Percentiles rank a stretch among this genome's conserved stretches.
Evolutionary conservation across 495 filamentous ascomycete genomes (phyloP).

Genomic region (Darksidea phi): DNA sequence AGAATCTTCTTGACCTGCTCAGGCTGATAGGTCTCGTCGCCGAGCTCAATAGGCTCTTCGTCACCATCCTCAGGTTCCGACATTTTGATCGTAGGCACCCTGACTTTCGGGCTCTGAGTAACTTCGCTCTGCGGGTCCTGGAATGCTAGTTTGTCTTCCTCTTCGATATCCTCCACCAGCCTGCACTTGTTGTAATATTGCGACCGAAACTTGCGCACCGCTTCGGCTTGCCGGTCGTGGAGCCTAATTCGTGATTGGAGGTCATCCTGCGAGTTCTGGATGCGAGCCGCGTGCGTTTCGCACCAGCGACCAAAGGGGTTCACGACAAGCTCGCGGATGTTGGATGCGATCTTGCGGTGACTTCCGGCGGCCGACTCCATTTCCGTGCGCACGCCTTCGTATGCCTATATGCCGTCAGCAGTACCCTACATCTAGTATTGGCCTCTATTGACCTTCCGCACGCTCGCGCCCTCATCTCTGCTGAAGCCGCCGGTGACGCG

Average conservation of each 20-base stretch:
- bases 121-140: conserved; percentile 65
- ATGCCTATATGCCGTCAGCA: conserved; percentile 63
- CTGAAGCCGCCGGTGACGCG: conserved; percentile 79
- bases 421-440: neutral
- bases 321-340: conserved; percentile 93
- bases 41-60: conserved; percentile 85
- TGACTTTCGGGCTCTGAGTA: conserved; percentile 63
- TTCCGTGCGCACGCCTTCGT: conserved; percentile 89
- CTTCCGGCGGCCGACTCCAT: conserved; percentile 90
- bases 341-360: conserved; percentile 91
- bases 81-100: conserved; percentile 49
- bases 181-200: conserved; percentile 99
- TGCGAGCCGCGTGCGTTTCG: conserved; percentile 84
- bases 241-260: conserved; percentile 84
- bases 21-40: conserved; percentile 77
- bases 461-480: conserved; percentile 93
- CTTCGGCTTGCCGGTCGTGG: conserved; percentile 86
- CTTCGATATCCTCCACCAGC: conserved; percentile 90
- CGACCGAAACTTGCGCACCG: conserved; percentile 86
- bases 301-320: conserved; percentile 93
- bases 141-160: conserved; percentile 97
- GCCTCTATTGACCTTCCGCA: conserved; percentile 70
- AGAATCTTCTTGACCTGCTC: conserved; percentile 89
- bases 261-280: conserved; percentile 91
- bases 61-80: conserved; percentile 54